Base-by-base conservation (phyloP, 345 rosid genomes). In the Nasturtium officinale region DNA sequence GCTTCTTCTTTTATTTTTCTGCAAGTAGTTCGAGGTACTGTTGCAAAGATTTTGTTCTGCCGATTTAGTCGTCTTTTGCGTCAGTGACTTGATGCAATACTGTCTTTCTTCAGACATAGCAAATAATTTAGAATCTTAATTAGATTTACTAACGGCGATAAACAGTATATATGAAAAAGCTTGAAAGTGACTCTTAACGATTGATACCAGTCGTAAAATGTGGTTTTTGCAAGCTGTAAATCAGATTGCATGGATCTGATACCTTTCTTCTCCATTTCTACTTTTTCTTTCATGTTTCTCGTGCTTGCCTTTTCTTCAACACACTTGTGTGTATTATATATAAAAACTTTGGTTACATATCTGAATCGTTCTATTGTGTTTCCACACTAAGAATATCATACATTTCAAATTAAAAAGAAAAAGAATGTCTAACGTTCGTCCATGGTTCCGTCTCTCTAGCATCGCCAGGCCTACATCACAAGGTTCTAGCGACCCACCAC, bases 361-460 rank as follows among this genome's bases (percentile, higher is more conserved):
- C 15, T 55, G 7, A 69, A 69, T 46, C 62, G 30, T 17, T 69
- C 58, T 71, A 76, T 69, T 46, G 76, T 46, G 66, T 47, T 63
- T 35, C 35, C 17, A 67, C 78, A 28, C 61, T 28, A 65, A 64
- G 17, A 18, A 55, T 30, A 58, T 59, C 35, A 12, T 50, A 40
- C 55, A 60, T 42, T 60, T 40, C 29, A 29, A 59, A 51, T 5
- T 4, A 4, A 32, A 38, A 23, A 15, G 53, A 38, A 23, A 15
- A 54, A 55, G 10, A 76, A 76, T 77, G 80, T 77, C 80, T 48
- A 77, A 71, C 42, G 55, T 77, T 65, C 80, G 80, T 77, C 80
- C 80, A 71, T 77, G 80, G 80, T 77, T 77, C 50, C 80, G 80
- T 57, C 80, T 77, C 63, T 58, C 80, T 12, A 77, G 76, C 57